Evolutionary conservation across 1,284 basidiomycete species (phyloP).

Genomic region (Amylostereum chailletii): DNA sequence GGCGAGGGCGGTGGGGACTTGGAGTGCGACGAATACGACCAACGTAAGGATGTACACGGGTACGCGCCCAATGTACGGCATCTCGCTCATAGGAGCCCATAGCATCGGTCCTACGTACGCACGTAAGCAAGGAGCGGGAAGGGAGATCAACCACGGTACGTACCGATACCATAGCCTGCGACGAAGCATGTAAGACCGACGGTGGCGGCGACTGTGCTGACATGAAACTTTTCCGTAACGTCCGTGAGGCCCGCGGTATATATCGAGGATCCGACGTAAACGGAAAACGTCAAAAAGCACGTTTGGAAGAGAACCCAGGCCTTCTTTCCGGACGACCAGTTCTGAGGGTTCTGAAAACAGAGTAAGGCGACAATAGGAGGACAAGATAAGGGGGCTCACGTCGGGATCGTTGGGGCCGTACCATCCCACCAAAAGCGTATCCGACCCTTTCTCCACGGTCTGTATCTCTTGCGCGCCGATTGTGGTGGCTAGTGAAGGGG

Average conservation of each 20-base stretch:
- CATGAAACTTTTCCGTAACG: slow-evolving; percentile 38
- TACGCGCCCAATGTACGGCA: slow-evolving; percentile 28
- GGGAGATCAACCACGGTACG: too few species aligned
- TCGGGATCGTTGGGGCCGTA: slow-evolving; percentile 24
- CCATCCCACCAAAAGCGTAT: slow-evolving; percentile 15
- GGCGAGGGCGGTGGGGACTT: slow-evolving; percentile 50
- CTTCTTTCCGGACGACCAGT: slow-evolving; percentile 9
- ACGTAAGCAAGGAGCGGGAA: background rate
- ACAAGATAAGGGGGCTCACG: slow-evolving; percentile 5
- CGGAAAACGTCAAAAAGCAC: slow-evolving; percentile 51
- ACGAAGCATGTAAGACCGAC: slow-evolving; percentile 30
- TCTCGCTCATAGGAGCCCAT: slow-evolving; percentile 46
- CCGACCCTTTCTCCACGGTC: slow-evolving; percentile 3
- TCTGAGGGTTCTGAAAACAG: slow-evolving; percentile 10
- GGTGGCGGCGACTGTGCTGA: slow-evolving; percentile 34
- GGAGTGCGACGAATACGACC: slow-evolving; percentile 43
- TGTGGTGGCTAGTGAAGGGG: background rate
- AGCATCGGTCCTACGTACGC: slow-evolving; percentile 12
- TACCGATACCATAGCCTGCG: slow-evolving; percentile 3
- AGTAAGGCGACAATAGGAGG: background rate
- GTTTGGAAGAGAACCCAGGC: slow-evolving; percentile 37
- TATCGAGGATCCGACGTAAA: slow-evolving; percentile 29
- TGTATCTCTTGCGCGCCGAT: slow-evolving; percentile 1
- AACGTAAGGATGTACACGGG: slow-evolving; percentile 47
- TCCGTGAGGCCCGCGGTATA: slow-evolving; percentile 35